These are phyloP conservation scores for Pythium vanterpoolii DNA, from an alignment of 352 stramenopile genomes.

Conservation along the genomic window DNA sequence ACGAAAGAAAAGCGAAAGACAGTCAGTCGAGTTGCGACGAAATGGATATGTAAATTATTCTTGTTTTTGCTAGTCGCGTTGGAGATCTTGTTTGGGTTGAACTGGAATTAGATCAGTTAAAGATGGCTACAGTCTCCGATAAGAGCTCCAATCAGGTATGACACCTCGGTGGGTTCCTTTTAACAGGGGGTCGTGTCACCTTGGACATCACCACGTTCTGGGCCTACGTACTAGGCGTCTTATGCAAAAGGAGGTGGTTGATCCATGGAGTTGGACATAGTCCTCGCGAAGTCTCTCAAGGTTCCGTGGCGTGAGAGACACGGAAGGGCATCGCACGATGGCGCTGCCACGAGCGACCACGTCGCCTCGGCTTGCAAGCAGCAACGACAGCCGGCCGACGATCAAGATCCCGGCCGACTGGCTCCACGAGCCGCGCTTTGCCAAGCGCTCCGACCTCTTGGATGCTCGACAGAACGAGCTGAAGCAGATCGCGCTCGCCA, in stretches of 20 bases:
- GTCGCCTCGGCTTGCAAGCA: not conserved
- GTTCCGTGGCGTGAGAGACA: not conserved
- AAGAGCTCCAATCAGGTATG: no score
- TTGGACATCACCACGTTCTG: not conserved
- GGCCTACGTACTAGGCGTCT: not conserved
- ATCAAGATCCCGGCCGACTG: conserved; percentile 57
- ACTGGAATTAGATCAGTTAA: not conserved
- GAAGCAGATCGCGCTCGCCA: conserved; percentile 33
- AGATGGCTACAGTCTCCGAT: conserved; percentile 5
- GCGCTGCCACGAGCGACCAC: not conserved
- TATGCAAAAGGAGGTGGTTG: not conserved
- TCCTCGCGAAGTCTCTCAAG: no score
- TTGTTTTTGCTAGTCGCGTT: conserved; percentile 3
- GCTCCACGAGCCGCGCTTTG: conserved; percentile 44
- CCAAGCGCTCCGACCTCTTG: conserved; percentile 44
- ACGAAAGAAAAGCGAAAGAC: not conserved
- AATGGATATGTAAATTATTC: conserved; percentile 17
- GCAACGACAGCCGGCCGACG: not conserved
- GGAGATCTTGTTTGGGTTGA: not conserved
- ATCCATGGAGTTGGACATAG: no score
- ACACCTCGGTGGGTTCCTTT: no score
- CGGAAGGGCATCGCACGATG: not conserved
- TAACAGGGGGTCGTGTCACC: no score
- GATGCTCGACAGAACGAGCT: conserved; percentile 40
- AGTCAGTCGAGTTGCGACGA: not conserved